phyloP scores from a whole-genome alignment of 2,329 filamentous ascomycete genomes.

The Alternaria hordeiaustralica region DNA sequence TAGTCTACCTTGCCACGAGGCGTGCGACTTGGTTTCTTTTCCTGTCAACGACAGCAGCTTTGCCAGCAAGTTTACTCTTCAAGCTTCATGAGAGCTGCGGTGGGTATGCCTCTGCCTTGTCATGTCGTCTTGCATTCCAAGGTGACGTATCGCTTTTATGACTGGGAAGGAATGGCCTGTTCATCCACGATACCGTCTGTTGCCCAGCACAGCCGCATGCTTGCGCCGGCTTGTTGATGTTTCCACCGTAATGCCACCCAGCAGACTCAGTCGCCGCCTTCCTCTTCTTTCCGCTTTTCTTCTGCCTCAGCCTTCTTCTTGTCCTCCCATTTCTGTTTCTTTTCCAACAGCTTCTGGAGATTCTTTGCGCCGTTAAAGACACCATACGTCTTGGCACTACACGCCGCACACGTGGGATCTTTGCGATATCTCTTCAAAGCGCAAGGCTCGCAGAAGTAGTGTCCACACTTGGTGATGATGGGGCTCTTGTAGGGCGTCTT shows the following conservation, averaged over 20 bases:
- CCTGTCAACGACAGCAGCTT: not conserved
- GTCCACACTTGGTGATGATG: constrained; percentile 86
- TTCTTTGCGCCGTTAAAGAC: constrained; percentile 90
- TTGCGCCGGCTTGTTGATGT: not conserved
- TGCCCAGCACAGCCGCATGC: not conserved
- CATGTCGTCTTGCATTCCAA: not conserved
- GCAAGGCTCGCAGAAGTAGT: constrained; percentile 95
- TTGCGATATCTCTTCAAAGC: constrained; percentile 86
- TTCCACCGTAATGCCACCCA: not conserved
- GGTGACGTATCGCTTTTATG: not conserved
- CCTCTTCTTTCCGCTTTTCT: constrained; percentile 47
- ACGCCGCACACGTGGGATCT: constrained; percentile 85
- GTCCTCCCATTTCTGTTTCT: constrained; percentile 68
- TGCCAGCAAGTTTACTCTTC: not conserved
- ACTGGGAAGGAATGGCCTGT: not conserved
- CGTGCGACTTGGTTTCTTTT: not conserved
- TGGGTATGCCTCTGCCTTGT: not conserved
- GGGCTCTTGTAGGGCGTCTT: constrained; percentile 78
- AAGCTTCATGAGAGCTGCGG: not conserved
- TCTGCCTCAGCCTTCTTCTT: constrained; percentile 64
- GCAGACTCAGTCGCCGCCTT: constrained; percentile 22
- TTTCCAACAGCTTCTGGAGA: constrained; percentile 79
- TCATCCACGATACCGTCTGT: not conserved
- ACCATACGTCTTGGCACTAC: constrained; percentile 82
- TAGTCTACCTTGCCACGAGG: not conserved